Percentiles rank a stretch among this genome's conserved stretches.
Conservation (phyloP, 345 rosid genomes). For the Nephelium lappaceum region DNA sequence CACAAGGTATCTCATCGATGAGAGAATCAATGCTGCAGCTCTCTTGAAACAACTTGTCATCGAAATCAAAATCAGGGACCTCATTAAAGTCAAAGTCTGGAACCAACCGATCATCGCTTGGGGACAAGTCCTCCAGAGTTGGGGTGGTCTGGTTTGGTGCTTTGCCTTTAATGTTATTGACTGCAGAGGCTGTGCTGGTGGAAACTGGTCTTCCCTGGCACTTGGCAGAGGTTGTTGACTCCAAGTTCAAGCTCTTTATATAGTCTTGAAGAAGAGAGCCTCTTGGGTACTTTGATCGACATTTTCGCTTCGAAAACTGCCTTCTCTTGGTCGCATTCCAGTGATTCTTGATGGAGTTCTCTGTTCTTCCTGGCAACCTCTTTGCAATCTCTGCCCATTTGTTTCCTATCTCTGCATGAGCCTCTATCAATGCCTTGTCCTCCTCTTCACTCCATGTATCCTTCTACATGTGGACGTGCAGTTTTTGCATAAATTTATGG, state of each 20-base stretch:
- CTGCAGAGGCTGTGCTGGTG: neutral
- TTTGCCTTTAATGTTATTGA: neutral
- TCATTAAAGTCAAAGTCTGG: conserved; percentile 53
- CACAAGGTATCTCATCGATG: conserved; percentile 59
- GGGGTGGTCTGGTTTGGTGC: conserved; percentile 1
- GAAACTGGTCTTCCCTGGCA: conserved; percentile 32
- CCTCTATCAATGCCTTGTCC: conserved; percentile 71
- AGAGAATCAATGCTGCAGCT: conserved; percentile 68
- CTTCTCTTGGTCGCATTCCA: conserved; percentile 98
- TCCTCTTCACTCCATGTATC: conserved; percentile 94
- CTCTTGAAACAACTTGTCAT: conserved; percentile 59
- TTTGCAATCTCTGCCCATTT: conserved; percentile 99
- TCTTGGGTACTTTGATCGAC: conserved; percentile 75
- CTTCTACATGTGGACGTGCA: conserved; percentile 47
- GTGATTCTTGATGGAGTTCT: conserved; percentile 98
- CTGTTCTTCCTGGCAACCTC: conserved; percentile 91
- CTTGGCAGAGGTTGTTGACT: conserved; percentile 21
- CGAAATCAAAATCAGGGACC: conserved; percentile 59
- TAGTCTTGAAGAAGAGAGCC: conserved; percentile 85
- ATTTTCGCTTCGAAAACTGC: conserved; percentile 82
- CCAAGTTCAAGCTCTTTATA: conserved; percentile 80
- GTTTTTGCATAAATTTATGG: no score
- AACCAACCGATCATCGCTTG: conserved; percentile 43
- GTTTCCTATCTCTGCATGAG: conserved; percentile 89
- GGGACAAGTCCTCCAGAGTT: conserved; percentile 20